phyloP scores from a whole-genome alignment of 2,329 filamentous ascomycete species.

The Aureobasidium sp. region DNA sequence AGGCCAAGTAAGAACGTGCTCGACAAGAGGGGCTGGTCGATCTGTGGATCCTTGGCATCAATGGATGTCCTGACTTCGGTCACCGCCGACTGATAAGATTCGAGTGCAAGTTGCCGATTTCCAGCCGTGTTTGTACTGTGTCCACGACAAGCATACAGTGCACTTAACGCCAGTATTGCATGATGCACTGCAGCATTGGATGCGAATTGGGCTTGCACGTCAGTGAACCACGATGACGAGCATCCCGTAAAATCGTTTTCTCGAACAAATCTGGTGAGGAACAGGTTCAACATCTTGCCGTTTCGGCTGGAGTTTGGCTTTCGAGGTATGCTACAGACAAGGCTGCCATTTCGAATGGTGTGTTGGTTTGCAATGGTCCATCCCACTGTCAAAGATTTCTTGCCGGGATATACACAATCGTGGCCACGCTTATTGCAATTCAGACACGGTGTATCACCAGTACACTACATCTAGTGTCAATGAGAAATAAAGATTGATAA shows the following conservation, averaged over 20 bases:
- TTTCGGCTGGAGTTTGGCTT: neutral
- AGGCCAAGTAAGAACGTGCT: neutral
- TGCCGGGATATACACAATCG: neutral
- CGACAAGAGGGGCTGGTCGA: neutral
- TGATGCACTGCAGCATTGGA: neutral
- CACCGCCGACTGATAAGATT: neutral
- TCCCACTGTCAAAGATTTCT: neutral
- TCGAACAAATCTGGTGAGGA: neutral
- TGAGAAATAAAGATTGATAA: neutral
- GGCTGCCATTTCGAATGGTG: neutral
- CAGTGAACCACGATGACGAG: neutral
- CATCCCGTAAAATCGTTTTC: neutral
- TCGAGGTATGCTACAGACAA: neutral
- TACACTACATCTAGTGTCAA: neutral
- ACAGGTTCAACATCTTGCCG: neutral
- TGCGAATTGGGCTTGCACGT: neutral
- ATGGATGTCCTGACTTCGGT: neutral
- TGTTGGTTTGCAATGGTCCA: neutral
- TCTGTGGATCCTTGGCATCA: neutral
- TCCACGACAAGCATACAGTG: neutral
- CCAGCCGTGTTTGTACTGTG: no score
- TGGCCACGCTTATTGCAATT: neutral
- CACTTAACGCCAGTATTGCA: neutral
- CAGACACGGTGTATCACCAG: neutral
- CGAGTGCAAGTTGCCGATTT: neutral